phyloP scores from a whole-genome alignment of 2,329 filamentous ascomycete genomes.

The Nigrospora osmanthi region DNA sequence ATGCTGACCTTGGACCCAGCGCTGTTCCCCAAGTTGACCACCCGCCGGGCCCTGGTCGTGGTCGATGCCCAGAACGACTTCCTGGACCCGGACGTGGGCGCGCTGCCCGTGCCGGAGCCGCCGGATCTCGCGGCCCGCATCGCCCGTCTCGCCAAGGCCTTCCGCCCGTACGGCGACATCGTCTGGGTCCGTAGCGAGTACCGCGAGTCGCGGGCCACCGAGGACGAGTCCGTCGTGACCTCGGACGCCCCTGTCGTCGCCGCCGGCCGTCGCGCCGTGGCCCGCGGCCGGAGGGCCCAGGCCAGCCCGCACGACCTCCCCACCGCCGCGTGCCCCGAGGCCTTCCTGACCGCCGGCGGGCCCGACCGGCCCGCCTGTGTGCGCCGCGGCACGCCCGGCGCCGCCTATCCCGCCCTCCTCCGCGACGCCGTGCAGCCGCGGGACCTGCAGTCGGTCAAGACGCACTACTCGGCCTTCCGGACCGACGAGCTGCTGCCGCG shows the following conservation, averaged over 20 bases:
- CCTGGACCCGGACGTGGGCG: conserved; percentile 52
- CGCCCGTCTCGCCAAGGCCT: conserved; percentile 57
- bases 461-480: conserved; percentile 82
- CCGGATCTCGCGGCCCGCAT: conserved; percentile 61
- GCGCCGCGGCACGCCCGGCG: conserved; percentile 33
- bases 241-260: conserved; percentile 20
- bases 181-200: conserved; percentile 80
- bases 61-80: conserved; percentile 93
- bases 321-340: conserved; percentile 11
- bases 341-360: conserved; percentile 31
- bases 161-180: conserved; percentile 65
- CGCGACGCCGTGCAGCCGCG: conserved; percentile 33
- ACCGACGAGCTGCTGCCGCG: conserved; percentile 64
- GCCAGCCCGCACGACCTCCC: conserved; percentile 17
- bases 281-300: conserved; percentile 14
- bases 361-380: conserved; percentile 31
- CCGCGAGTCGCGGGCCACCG: conserved; percentile 49
- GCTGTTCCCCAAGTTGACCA: conserved; percentile 46
- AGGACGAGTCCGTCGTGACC: conserved; percentile 43
- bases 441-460: conserved; percentile 56
- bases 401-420: conserved; percentile 35
- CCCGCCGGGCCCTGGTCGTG: conserved; percentile 66
- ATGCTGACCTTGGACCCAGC: conserved; percentile 52
- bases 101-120: conserved; percentile 57
- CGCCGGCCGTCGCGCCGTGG: conserved; percentile 6